A percentile compares a stretch with the other conserved stretches of the same genome.
phyloP scores from a whole-genome alignment of 2,329 filamentous ascomycete genomes.

The Diaporthe citriasiana region DNA sequence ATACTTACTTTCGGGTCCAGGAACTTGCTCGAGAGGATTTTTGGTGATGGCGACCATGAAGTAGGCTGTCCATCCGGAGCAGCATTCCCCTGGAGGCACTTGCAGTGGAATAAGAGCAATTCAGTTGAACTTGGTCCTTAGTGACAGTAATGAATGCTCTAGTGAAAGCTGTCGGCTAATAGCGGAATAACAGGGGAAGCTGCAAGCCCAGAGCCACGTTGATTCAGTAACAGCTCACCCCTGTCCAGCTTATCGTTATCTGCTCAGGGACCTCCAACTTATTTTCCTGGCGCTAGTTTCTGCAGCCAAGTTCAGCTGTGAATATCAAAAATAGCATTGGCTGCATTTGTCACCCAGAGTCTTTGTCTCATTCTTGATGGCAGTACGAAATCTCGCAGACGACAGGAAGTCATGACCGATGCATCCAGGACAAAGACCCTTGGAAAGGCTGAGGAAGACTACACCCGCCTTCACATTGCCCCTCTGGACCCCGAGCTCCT shows the following conservation, averaged over 20 bases:
- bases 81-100: too few species aligned
- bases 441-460: slow-evolving; percentile 44
- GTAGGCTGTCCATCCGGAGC: neutral
- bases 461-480: slow-evolving; percentile 84
- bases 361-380: neutral
- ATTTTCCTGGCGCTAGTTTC: slow-evolving; percentile 33
- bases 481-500: slow-evolving; percentile 85
- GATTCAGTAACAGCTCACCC: neutral
- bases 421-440: neutral
- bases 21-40: neutral
- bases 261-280: slow-evolving; percentile 15
- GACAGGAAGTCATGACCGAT: slow-evolving; percentile 39
- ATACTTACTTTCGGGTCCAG: neutral
- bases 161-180: neutral
- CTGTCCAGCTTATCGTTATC: slow-evolving; percentile 35
- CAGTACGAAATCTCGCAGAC: neutral
- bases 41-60: neutral
- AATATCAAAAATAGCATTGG: slow-evolving; percentile 12
- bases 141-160: neutral
- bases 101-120: neutral
- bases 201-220: neutral
- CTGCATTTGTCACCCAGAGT: neutral
- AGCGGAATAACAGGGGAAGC: neutral
- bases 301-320: slow-evolving; percentile 31
- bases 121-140: neutral